Conservation (phyloP, 2,329 filamentous ascomycete species). For the Botrytis pseudocinerea region DNA sequence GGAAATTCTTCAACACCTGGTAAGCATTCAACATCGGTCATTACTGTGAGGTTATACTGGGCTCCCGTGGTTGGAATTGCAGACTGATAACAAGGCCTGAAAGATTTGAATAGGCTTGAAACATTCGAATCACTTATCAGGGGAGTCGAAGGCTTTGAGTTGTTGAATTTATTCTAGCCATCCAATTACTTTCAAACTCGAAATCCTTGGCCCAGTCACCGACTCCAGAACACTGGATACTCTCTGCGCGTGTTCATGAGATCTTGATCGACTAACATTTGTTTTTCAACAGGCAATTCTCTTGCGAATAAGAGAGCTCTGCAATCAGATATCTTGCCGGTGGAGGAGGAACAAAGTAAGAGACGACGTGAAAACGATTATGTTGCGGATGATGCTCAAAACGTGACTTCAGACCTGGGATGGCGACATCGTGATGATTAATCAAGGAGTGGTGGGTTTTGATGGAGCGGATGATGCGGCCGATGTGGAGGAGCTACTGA, state of each 20-base stretch:
- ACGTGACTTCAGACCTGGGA: neutral
- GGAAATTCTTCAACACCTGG: neutral
- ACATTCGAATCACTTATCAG: too few relatives aligned
- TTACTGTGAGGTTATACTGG: neutral
- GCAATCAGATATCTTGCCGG: neutral
- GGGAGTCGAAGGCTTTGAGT: neutral
- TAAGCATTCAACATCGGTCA: neutral
- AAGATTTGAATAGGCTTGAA: neutral
- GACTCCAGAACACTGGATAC: neutral
- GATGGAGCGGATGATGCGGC: neutral
- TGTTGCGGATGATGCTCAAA: neutral
- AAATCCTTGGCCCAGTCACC: neutral
- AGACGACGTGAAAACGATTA: neutral
- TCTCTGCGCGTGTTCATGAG: neutral
- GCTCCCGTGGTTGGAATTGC: neutral
- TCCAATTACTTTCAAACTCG: neutral
- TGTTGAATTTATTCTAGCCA: neutral
- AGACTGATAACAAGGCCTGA: neutral
- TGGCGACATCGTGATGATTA: neutral
- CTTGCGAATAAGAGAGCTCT: neutral
- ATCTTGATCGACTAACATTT: neutral
- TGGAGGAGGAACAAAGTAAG: neutral
- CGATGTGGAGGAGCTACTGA: neutral
- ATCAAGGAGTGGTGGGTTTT: neutral
- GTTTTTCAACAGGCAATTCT: neutral